Conservation (phyloP, 177 flowering plant genomes). For the Vitis hybrid region DNA sequence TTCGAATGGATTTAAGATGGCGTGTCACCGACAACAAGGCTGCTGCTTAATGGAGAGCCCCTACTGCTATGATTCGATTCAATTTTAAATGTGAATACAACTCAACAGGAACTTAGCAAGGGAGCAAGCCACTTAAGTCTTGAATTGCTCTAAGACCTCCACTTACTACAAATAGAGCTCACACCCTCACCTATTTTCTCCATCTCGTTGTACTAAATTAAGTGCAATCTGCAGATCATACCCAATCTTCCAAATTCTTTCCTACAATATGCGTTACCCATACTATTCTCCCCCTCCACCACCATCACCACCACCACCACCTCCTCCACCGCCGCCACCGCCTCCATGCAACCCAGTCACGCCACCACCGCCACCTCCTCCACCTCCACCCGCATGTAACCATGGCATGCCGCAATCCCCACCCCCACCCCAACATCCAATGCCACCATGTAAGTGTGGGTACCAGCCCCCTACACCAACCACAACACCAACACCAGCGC, state of each 20-base stretch:
- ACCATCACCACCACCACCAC: neutral
- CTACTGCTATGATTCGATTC: too few relatives aligned
- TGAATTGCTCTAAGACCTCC: slow-evolving; percentile 4
- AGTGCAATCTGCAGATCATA: too few relatives aligned
- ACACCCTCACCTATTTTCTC: neutral
- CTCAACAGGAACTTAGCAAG: too few relatives aligned
- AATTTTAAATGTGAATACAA: too few relatives aligned
- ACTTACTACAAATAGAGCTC: neutral
- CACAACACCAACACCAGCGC: slow-evolving; percentile 5
- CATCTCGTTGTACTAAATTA: too few relatives aligned
- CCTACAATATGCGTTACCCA: slow-evolving; percentile 12
- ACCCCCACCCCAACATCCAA: neutral
- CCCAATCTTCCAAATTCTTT: too few relatives aligned
- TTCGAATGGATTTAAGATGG: too few relatives aligned
- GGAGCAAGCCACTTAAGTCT: too few relatives aligned
- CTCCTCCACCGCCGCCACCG: slow-evolving; percentile 1
- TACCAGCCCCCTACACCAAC: neutral
- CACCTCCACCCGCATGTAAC: neutral
- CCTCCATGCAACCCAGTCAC: neutral
- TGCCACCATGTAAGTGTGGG: neutral
- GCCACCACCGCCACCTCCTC: slow-evolving; percentile 6
- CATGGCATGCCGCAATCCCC: neutral
- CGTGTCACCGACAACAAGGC: too few relatives aligned
- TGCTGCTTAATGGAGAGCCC: too few relatives aligned
- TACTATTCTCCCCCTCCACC: slow-evolving; percentile 27